phyloP scores from a whole-genome alignment of 2,329 filamentous ascomycete species.

The Botrytis galanthina region DNA sequence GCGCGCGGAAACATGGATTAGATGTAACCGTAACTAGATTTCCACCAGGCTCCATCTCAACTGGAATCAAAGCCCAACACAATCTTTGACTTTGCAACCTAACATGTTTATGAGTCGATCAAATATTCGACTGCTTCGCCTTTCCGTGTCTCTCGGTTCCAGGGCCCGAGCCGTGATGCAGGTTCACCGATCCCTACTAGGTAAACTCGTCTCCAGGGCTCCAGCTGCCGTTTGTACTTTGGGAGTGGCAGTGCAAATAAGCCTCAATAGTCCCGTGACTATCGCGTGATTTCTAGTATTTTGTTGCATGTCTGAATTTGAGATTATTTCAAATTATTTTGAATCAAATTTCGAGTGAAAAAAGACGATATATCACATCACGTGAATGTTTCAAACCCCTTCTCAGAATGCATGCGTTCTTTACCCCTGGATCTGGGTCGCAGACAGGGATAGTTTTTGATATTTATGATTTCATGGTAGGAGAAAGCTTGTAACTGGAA shows the following conservation, averaged over 20 bases:
- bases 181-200: background rate
- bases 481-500: background rate
- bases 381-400: background rate
- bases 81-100: background rate
- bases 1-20: background rate
- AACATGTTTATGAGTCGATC: background rate
- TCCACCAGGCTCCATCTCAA: background rate
- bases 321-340: background rate
- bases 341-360: background rate
- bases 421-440: fast-evolving
- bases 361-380: background rate
- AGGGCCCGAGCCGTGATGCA: background rate
- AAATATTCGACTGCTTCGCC: background rate
- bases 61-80: background rate
- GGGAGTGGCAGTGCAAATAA: background rate
- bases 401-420: background rate
- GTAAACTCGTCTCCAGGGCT: no score
- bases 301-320: background rate
- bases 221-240: background rate
- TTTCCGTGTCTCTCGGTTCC: background rate
- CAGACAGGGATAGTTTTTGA: background rate
- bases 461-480: no score
- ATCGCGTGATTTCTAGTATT: background rate
- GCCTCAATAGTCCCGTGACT: background rate
- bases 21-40: background rate